phyloP scores from a whole-genome alignment of 495 filamentous ascomycete genomes.

The Pyrenula massariospora region DNA sequence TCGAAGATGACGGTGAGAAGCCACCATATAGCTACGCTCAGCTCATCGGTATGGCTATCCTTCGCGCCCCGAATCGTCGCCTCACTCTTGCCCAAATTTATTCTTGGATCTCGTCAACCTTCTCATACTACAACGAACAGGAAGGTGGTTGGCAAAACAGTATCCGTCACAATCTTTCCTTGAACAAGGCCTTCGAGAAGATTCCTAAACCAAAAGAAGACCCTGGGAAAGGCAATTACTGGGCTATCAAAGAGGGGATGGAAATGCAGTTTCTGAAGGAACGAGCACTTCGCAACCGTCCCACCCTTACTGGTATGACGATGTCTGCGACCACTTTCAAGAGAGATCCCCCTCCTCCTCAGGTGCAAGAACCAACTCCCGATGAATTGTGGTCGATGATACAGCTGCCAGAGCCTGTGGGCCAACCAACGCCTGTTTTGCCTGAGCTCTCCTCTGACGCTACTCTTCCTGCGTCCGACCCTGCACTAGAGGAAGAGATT shows the following conservation, averaged over 20 bases:
- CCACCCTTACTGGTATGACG: slow-evolving; percentile 35
- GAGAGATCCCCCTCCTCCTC: slow-evolving; percentile 16
- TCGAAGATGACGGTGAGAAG: slow-evolving; percentile 82
- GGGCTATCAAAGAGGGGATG: slow-evolving; percentile 80
- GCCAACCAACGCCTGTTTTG: not conserved
- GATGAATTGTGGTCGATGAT: slow-evolving; percentile 28
- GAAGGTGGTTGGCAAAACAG: slow-evolving; percentile 97
- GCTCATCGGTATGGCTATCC: slow-evolving; percentile 95
- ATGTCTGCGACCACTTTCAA: slow-evolving; percentile 23
- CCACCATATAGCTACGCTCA: slow-evolving; percentile 86
- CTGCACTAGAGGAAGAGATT: slow-evolving; percentile 50
- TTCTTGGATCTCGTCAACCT: slow-evolving; percentile 96
- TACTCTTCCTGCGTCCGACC: slow-evolving; percentile 83
- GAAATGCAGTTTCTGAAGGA: slow-evolving; percentile 83
- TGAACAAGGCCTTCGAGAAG: slow-evolving; percentile 96
- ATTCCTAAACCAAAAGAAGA: slow-evolving; percentile 95
- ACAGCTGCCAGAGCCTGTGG: slow-evolving; percentile 13
- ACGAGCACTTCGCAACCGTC: slow-evolving; percentile 48
- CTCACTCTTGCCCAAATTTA: slow-evolving; percentile 95
- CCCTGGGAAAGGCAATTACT: slow-evolving; percentile 97
- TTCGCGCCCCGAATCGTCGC: slow-evolving; percentile 71
- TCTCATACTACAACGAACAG: slow-evolving; percentile 68
- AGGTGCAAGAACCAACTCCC: slow-evolving; percentile 17
- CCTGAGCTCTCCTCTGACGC: slow-evolving; percentile 79
- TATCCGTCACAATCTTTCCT: slow-evolving; percentile 94